Conservation (phyloP, 192 early-diverging fungal genomes). For the Backusella morwellensis region DNA sequence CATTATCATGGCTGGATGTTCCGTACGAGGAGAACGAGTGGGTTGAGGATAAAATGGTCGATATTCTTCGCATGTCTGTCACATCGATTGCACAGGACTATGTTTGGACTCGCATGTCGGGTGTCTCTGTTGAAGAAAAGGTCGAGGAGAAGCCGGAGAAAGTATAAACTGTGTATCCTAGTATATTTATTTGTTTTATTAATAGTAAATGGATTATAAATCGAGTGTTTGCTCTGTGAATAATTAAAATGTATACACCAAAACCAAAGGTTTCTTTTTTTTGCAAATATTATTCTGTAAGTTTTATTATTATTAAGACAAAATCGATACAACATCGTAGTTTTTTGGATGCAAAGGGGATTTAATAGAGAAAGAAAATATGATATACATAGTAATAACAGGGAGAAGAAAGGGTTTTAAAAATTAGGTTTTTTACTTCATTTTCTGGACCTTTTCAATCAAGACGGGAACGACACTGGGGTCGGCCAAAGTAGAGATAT, state of each 20-base stretch:
- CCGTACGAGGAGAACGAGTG: conserved; percentile 63
- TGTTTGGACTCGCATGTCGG: conserved; percentile 61
- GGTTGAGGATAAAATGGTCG: conserved; percentile 57
- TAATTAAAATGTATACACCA: too few relatives aligned
- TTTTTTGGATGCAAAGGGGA: too few relatives aligned
- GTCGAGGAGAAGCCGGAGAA: not conserved
- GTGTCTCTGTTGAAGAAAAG: conserved; percentile 6
- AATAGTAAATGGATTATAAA: not conserved
- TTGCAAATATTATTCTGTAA: too few relatives aligned
- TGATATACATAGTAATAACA: too few relatives aligned
- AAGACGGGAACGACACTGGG: conserved; percentile 40
- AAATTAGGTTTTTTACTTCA: not conserved
- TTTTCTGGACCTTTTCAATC: conserved; percentile 22
- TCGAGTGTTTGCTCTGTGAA: too few relatives aligned
- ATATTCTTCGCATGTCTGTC: conserved; percentile 44
- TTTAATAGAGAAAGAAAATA: not conserved
- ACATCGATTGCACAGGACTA: conserved; percentile 57
- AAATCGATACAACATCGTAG: too few relatives aligned
- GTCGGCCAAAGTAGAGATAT: conserved; percentile 85
- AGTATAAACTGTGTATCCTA: not conserved
- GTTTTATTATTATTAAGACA: too few relatives aligned
- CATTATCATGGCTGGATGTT: conserved; percentile 52
- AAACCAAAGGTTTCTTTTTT: too few relatives aligned
- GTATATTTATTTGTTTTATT: not conserved
- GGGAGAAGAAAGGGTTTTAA: not conserved